Evolutionary conservation across 2,329 filamentous ascomycete species (phyloP).

Genomic region (Botryotinia globosa): DNA sequence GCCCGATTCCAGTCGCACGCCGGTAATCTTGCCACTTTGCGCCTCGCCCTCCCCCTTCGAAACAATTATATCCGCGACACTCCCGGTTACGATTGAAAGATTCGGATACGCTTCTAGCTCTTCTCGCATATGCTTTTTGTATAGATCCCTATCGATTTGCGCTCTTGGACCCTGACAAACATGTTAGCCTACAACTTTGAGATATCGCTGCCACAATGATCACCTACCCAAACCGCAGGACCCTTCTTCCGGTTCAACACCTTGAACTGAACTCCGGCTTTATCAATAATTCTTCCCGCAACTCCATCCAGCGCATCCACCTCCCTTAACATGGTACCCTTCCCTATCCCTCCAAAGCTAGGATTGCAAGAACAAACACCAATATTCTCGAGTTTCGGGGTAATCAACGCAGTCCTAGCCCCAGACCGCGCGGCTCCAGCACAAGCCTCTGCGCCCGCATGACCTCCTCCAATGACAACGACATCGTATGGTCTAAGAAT

Average conservation of each 20-base stretch:
- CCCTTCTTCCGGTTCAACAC: conserved; percentile 86
- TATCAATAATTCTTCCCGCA: conserved; percentile 84
- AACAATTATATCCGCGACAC: conserved; percentile 86
- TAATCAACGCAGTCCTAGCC: conserved; percentile 84
- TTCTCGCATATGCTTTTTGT: conserved; percentile 85
- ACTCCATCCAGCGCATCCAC: conserved; percentile 93
- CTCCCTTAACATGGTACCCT: conserved; percentile 93
- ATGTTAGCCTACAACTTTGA: neutral
- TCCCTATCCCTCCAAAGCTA: conserved; percentile 96
- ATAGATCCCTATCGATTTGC: conserved; percentile 89
- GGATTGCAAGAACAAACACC: conserved; percentile 97
- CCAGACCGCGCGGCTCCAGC: conserved; percentile 86
- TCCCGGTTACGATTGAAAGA: conserved; percentile 77
- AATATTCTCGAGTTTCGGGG: conserved; percentile 82
- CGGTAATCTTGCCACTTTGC: conserved; percentile 70
- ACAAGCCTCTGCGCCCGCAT: conserved; percentile 92
- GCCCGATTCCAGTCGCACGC: conserved; percentile 83
- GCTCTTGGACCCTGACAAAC: conserved; percentile 70
- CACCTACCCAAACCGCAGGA: conserved; percentile 76
- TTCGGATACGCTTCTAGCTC: conserved; percentile 78
- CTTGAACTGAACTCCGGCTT: conserved; percentile 91
- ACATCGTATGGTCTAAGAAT: conserved; percentile 66
- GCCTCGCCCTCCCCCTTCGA: conserved; percentile 52
- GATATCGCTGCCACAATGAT: neutral
- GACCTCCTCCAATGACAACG: conserved; percentile 90